These are phyloP conservation scores for Boletus eberwhitei DNA, from an alignment of 768 basidiomycete genomes.

Conservation along the genomic window DNA sequence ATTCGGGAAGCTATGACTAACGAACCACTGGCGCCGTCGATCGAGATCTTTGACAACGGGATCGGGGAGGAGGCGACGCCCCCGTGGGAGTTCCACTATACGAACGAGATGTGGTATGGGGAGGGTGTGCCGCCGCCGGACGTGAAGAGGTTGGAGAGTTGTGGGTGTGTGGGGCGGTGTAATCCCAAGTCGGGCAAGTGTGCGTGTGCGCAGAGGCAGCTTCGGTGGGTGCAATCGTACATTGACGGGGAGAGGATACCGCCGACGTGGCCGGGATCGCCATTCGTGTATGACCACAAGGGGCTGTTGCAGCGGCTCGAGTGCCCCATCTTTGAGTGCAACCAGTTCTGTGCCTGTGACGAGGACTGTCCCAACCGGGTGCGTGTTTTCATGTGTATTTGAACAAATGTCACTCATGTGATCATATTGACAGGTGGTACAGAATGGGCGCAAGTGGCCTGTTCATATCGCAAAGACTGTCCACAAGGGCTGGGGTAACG, in stretches of 20 bases:
- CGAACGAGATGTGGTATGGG: constrained; percentile 76
- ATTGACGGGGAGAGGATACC: constrained; percentile 18
- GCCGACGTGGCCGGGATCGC: constrained; percentile 37
- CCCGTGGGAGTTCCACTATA: constrained; percentile 84
- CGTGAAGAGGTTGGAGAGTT: constrained; percentile 54
- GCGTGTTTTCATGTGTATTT: background rate
- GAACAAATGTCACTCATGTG: background rate
- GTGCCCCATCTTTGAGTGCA: constrained; percentile 83
- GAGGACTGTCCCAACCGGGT: constrained; percentile 83
- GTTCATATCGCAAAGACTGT: constrained; percentile 68
- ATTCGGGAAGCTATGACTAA: constrained; percentile 63
- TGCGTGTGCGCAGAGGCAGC: constrained; percentile 62
- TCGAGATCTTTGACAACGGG: constrained; percentile 59
- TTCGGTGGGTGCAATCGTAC: constrained; percentile 28
- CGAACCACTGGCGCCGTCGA: constrained; percentile 66
- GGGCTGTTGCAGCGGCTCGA: constrained; percentile 49
- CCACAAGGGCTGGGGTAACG: constrained; percentile 81
- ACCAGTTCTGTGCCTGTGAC: constrained; percentile 75
- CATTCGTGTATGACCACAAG: constrained; percentile 68
- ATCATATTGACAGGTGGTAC: constrained; percentile 60
- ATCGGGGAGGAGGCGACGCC: constrained; percentile 70
- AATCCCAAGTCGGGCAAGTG: constrained; percentile 73
- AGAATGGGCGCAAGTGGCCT: constrained; percentile 64
- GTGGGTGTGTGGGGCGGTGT: constrained; percentile 73
- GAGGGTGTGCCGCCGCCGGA: constrained; percentile 68